A percentile compares a stretch with the other conserved stretches of the same genome.
Conservation (phyloP, 345 rosid species). For the Excoecaria cochinchinensis region DNA sequence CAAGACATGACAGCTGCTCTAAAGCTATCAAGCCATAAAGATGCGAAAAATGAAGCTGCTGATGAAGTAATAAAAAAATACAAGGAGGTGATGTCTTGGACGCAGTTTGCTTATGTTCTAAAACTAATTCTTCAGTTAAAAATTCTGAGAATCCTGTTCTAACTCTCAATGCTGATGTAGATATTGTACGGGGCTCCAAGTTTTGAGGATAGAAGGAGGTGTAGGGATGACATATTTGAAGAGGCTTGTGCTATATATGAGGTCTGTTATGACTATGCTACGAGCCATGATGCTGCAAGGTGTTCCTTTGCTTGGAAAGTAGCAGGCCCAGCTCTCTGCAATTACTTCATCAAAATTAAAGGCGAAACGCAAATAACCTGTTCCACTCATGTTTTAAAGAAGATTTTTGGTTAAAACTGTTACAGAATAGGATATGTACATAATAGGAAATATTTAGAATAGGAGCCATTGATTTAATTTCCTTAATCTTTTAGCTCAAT, state of each 20-base stretch:
- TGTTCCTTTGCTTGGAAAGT: conserved; percentile 74
- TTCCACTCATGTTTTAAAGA: too few species aligned
- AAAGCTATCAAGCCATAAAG: neutral
- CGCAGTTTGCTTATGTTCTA: neutral
- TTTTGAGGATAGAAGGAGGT: conserved; percentile 45
- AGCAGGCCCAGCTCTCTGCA: conserved; percentile 30
- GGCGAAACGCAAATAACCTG: too few species aligned
- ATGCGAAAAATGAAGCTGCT: conserved; percentile 23
- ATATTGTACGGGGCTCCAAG: conserved; percentile 49
- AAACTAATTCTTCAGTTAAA: neutral
- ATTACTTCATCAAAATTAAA: too few species aligned
- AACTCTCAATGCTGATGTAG: conserved; percentile 26
- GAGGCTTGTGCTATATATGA: conserved; percentile 62
- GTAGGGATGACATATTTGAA: conserved; percentile 35
- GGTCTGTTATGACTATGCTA: conserved; percentile 44
- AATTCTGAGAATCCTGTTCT: neutral
- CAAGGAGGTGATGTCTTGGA: conserved; percentile 45
- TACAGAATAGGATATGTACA: too few species aligned
- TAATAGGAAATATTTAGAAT: too few species aligned
- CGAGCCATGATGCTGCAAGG: neutral
- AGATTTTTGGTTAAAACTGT: too few species aligned
- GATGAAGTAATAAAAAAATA: conserved; percentile 37
- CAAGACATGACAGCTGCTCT: conserved; percentile 46
- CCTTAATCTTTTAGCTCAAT: too few species aligned
- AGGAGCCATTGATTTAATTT: too few species aligned